phyloP scores from a whole-genome alignment of 805 yeast species.

The Metschnikowia lochheadii region DNA sequence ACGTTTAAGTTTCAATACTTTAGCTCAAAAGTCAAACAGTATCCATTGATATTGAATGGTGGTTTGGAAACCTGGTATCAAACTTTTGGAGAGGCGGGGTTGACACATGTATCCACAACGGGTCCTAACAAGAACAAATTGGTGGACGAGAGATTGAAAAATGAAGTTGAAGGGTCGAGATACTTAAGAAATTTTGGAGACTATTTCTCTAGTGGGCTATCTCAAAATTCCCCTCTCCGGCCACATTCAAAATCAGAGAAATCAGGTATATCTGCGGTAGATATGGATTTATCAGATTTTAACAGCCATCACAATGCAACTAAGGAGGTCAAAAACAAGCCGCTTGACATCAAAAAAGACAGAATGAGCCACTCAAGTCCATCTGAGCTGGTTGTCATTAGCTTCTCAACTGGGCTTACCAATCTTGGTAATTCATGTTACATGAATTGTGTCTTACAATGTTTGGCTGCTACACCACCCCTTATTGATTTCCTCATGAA shows the following conservation, averaged over 20 bases:
- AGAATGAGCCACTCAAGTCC: background rate
- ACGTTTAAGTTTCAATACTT: constrained; percentile 30
- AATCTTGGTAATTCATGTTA: constrained; percentile 91
- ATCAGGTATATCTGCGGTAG: background rate
- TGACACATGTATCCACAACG: constrained; percentile 4
- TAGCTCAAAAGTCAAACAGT: constrained; percentile 28
- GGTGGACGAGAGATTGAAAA: constrained; percentile 13
- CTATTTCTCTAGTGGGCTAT: constrained; percentile 11
- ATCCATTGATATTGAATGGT: constrained; percentile 35
- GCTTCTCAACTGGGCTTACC: constrained; percentile 62
- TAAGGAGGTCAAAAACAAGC: background rate
- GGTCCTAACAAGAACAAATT: constrained; percentile 2
- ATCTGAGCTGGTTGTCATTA: background rate
- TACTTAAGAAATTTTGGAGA: constrained; percentile 14
- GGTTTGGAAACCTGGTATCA: constrained; percentile 35
- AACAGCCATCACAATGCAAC: background rate
- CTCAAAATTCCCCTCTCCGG: background rate
- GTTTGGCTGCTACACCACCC: constrained; percentile 69
- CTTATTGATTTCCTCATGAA: constrained; percentile 57
- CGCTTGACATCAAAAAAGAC: background rate
- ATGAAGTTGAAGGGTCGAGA: background rate
- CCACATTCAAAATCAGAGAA: background rate
- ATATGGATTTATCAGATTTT: background rate
- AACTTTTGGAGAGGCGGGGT: constrained; percentile 24
- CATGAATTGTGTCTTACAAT: constrained; percentile 88